Evolutionary conservation across 768 basidiomycete genomes (phyloP), one percentile per base, ranked within the genome.

Genomic region (Psilocybe tampanensis): DNA sequence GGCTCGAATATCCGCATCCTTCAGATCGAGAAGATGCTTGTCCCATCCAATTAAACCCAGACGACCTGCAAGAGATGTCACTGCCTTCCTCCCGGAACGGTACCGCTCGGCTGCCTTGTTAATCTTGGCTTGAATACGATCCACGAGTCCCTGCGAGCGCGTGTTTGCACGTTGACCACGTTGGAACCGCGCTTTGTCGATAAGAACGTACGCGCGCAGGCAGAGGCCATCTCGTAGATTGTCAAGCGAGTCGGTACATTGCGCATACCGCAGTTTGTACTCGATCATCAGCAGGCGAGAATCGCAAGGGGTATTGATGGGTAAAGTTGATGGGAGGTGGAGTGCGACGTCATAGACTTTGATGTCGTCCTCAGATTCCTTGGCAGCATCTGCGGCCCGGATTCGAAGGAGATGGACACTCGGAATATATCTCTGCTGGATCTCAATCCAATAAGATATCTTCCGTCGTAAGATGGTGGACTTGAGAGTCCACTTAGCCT

Each of bases 191-290:
- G 26, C 15, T 17, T 49, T 49, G 47, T 49, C 47, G 26, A 49
- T 49, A 1, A 49, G 26, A 33, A 49, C 47, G n/a, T n/a, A 49
- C 1, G 47, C 26, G 6, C 47, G 24, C 9, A 29, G 26, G 29
- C 47, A 49, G 3, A 49, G 29, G 8, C 39, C 23, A 29, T 58
- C 23, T 8, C 59, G 34, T 12, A 61, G 54, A 11, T 65, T 55
- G 19, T 66, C 32, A 1, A 68, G 55, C 8, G 62, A 47, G 22
- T 64, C 66, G n/a, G 44, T 39, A 3, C 54, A 54, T 24, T 68
- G 64, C 0, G 50, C 66, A 22, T 61, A 13, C 0, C 60, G 59
- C 4, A 68, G 50, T 23, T 51, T 26, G 23, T 44, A 56, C 47
- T 68, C 66, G 17, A 54, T 51, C 1, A 56, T n/a, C 1, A n/a